Evolutionary conservation across 805 yeast species (phyloP).

Genomic region (Metschnikowia proteae): DNA sequence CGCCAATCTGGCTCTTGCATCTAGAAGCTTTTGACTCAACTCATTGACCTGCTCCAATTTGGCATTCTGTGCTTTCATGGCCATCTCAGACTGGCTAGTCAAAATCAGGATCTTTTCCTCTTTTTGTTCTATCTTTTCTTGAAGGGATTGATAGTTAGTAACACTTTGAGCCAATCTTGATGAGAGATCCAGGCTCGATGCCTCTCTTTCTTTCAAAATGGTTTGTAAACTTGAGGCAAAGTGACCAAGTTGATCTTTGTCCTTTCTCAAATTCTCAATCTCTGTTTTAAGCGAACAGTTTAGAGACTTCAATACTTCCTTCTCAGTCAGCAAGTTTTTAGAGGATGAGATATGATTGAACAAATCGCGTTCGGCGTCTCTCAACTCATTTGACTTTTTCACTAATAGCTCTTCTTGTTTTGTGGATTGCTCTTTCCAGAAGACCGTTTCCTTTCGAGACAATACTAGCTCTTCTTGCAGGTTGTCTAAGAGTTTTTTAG

Average conservation of each 20-base stretch:
- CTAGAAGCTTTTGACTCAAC: conserved; percentile 43
- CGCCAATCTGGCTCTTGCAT: conserved; percentile 39
- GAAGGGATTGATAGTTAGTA: conserved; percentile 42
- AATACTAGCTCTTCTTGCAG: conserved; percentile 27
- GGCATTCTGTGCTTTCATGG: conserved; percentile 50
- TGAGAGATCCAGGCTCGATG: conserved; percentile 46
- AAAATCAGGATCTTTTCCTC: conserved; percentile 52
- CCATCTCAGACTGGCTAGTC: conserved; percentile 54
- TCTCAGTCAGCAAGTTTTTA: conserved; percentile 53
- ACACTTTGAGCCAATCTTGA: conserved; percentile 47
- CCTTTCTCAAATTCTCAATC: conserved; percentile 49
- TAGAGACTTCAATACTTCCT: conserved; percentile 43
- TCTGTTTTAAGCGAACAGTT: conserved; percentile 53
- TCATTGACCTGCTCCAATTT: conserved; percentile 56
- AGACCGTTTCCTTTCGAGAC: conserved; percentile 26
- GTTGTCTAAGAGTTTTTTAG: conserved; percentile 31
- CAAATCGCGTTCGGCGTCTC: conserved; percentile 46
- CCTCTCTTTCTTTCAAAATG: conserved; percentile 58
- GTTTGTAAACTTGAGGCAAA: conserved; percentile 59
- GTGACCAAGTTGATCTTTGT: conserved; percentile 54
- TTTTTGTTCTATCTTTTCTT: conserved; percentile 45
- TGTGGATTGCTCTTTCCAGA: conserved; percentile 41
- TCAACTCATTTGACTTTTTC: conserved; percentile 45
- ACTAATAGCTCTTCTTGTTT: conserved; percentile 37
- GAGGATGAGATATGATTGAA: conserved; percentile 44